A percentile compares a stretch with the other conserved stretches of the same genome.
Evolutionary conservation across 331 rosid genomes (phyloP).

Genomic region (Telfairia occidentalis): DNA sequence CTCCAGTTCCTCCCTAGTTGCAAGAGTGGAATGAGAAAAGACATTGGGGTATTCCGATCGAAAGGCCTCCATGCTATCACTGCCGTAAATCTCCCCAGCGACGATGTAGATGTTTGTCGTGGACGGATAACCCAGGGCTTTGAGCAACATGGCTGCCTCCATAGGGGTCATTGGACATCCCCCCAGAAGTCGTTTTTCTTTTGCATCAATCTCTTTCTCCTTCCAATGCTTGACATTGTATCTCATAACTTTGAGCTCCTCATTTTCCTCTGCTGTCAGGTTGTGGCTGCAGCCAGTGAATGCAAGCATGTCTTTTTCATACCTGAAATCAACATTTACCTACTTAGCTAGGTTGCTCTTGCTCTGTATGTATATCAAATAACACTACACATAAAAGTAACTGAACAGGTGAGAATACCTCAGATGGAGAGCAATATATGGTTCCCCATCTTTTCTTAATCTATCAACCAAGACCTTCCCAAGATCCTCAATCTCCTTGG

Average conservation of each 20-base stretch:
- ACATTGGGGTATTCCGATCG: slow-evolving; percentile 64
- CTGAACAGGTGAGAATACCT: slow-evolving; percentile 36
- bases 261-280: slow-evolving; percentile 57
- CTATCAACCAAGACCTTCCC: slow-evolving; percentile 64
- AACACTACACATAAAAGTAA: neutral
- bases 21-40: slow-evolving; percentile 68
- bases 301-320: slow-evolving; percentile 98
- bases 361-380: neutral
- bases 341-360: no score
- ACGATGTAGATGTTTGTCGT: slow-evolving; percentile 87
- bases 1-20: slow-evolving; percentile 68
- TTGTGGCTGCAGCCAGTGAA: slow-evolving; percentile 96
- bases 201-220: slow-evolving; percentile 86
- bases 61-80: slow-evolving; percentile 59
- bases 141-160: slow-evolving; percentile 86
- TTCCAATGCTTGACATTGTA: slow-evolving; percentile 87
- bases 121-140: slow-evolving; percentile 95
- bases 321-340: slow-evolving; percentile 30
- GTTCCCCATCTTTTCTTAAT: slow-evolving; percentile 60
- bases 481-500: slow-evolving; percentile 69
- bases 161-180: slow-evolving; percentile 97
- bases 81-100: slow-evolving; percentile 88
- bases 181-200: slow-evolving; percentile 53
- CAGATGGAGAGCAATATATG: slow-evolving; percentile 79
- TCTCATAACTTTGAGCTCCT: slow-evolving; percentile 77